Conservation (phyloP, 306 rosid species). For the Fagus crenata region DNA sequence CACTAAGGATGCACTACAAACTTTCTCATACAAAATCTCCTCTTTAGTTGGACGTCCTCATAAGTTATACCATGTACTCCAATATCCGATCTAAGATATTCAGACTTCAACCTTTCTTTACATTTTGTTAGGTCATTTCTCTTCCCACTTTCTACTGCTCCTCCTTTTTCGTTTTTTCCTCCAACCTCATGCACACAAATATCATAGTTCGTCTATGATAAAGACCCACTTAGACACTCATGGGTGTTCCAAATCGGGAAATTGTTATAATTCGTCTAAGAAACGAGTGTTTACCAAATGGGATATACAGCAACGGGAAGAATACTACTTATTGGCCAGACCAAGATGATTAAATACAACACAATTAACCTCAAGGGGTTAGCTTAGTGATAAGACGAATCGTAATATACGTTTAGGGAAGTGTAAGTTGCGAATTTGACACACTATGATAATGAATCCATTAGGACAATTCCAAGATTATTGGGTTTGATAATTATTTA, state of each 20-base stretch:
- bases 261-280: not conserved
- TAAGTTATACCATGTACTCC: slow-evolving; percentile 19
- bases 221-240: not conserved
- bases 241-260: not conserved
- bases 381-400: too few relatives aligned
- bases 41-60: slow-evolving; percentile 46
- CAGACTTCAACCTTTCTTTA: slow-evolving; percentile 20
- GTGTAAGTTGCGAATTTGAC: too few relatives aligned
- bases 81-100: slow-evolving; percentile 19
- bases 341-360: too few relatives aligned
- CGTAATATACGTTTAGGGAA: too few relatives aligned
- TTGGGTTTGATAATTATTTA: too few relatives aligned
- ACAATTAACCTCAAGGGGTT: too few relatives aligned
- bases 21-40: slow-evolving; percentile 18
- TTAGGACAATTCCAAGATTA: too few relatives aligned
- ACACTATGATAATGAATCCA: too few relatives aligned
- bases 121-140: not conserved
- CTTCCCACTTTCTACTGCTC: slow-evolving; percentile 16
- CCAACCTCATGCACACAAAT: not conserved
- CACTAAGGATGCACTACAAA: slow-evolving; percentile 34
- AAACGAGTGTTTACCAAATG: not conserved
- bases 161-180: not conserved
- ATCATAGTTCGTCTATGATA: too few relatives aligned
- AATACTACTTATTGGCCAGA: too few relatives aligned
- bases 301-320: not conserved